Conservation (phyloP, 1,284 basidiomycete genomes). For the Crucibulum cyathiforme region DNA sequence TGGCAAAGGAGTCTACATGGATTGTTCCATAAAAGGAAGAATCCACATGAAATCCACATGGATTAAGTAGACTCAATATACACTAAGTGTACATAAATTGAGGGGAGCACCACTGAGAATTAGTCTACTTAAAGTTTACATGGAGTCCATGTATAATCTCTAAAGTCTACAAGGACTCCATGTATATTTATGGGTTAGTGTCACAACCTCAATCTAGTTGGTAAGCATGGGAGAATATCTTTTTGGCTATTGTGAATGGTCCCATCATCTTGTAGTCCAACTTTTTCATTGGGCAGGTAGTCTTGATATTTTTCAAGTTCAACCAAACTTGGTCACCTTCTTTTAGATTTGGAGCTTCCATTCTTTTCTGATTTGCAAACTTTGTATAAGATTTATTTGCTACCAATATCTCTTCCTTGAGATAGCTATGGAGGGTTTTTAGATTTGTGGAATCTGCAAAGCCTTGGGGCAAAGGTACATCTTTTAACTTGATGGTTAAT, state of each 20-base stretch:
- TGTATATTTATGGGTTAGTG: too few species aligned
- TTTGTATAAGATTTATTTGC: background rate
- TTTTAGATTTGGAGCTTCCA: background rate
- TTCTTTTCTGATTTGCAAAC: constrained; percentile 2
- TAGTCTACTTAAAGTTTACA: too few species aligned
- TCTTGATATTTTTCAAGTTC: constrained; percentile 6
- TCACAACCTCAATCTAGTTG: too few species aligned
- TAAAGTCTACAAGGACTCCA: too few species aligned
- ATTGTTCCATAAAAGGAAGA: too few species aligned
- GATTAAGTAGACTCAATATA: too few species aligned
- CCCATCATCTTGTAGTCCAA: constrained; percentile 12
- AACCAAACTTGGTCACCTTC: constrained; percentile 12
- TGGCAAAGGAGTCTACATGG: too few species aligned
- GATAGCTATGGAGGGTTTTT: background rate
- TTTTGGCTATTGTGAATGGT: constrained; percentile 13
- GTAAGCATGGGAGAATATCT: constrained; percentile 5
- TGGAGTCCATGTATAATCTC: too few species aligned
- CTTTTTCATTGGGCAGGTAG: constrained; percentile 10
- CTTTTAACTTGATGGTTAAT: background rate
- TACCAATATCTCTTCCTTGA: background rate
- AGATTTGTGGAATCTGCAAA: background rate
- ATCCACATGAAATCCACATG: too few species aligned
- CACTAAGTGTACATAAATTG: too few species aligned
- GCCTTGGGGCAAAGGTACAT: background rate
- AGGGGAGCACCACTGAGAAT: too few species aligned